These are phyloP conservation scores for Berberis thunbergii DNA, from an alignment of 164 flowering plant genomes.

Conservation along the genomic window DNA sequence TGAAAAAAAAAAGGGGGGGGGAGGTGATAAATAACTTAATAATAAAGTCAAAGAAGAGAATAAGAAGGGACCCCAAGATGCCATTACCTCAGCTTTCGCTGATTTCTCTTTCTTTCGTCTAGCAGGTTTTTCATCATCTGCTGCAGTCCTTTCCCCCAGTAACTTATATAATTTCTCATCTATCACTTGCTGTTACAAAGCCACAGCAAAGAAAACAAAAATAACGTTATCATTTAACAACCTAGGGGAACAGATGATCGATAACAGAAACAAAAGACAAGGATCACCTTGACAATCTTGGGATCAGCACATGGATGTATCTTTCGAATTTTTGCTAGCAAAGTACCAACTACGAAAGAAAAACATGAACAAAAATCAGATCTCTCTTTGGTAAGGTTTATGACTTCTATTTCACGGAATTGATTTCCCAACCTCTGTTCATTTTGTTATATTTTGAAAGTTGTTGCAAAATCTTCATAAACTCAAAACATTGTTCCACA, in stretches of 20 bases:
- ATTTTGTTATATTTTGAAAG: too few relatives aligned
- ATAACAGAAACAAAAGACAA: background rate
- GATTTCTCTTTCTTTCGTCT: constrained; percentile 91
- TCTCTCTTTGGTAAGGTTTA: background rate
- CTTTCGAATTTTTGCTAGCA: constrained; percentile 63
- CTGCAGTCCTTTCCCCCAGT: constrained; percentile 90
- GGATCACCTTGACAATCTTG: constrained; percentile 71
- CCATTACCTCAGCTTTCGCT: constrained; percentile 53
- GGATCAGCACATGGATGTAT: constrained; percentile 92
- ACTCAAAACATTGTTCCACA: too few relatives aligned
- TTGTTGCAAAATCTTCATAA: too few relatives aligned
- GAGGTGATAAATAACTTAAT: background rate
- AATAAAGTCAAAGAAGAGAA: background rate
- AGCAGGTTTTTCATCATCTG: constrained; percentile 72
- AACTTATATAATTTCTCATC: constrained; percentile 59
- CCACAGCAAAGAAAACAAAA: too few relatives aligned
- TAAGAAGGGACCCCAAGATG: background rate
- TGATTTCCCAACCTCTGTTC: background rate
- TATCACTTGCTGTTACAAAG: constrained; percentile 43
- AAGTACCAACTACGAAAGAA: constrained; percentile 57
- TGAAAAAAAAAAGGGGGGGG: background rate
- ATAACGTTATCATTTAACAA: too few relatives aligned
- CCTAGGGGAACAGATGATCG: background rate
- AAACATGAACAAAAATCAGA: background rate
- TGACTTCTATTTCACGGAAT: background rate